Percentiles rank a stretch among this genome's conserved stretches.
Conservation (phyloP, 1,284 basidiomycete species). For the Austroboletus novae-zelandiae region DNA sequence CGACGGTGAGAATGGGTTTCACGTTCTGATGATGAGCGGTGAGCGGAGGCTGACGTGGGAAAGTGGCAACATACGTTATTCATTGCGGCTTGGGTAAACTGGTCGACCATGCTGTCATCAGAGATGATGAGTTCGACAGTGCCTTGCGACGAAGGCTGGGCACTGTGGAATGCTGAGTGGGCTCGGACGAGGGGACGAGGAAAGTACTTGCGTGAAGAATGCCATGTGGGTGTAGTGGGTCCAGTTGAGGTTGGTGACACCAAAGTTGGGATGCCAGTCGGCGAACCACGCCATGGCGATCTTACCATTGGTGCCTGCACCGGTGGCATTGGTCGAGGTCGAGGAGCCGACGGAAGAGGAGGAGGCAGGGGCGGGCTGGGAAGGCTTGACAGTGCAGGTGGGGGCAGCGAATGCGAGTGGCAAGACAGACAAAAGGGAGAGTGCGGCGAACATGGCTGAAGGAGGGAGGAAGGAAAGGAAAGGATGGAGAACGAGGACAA, state of each 20-base stretch:
- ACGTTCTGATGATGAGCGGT: constrained; percentile 44
- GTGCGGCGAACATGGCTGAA: constrained; percentile 18
- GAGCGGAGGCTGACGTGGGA: neutral
- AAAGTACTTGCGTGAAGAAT: constrained; percentile 58
- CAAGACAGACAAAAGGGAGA: constrained; percentile 22
- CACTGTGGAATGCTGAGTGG: constrained; percentile 20
- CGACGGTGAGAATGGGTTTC: constrained; percentile 75
- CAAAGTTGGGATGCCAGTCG: constrained; percentile 53
- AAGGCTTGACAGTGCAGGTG: constrained; percentile 19
- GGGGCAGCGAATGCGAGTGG: constrained; percentile 31
- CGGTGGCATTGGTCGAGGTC: constrained; percentile 12
- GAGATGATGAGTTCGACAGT: constrained; percentile 38
- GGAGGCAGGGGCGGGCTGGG: neutral
- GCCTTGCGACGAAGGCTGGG: constrained; percentile 48
- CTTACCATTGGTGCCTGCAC: constrained; percentile 27
- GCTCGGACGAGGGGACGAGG: neutral
- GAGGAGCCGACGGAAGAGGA: neutral
- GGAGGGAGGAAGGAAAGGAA: constrained; percentile 9
- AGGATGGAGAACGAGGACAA: constrained; percentile 14
- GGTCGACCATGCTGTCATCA: constrained; percentile 5
- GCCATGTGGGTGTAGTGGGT: constrained; percentile 60
- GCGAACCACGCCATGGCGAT: constrained; percentile 62
- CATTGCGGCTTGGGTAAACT: constrained; percentile 52
- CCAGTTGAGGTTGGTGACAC: constrained; percentile 55
- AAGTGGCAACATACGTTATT: constrained; percentile 42